Evolutionary conservation across 73 alveolate genomes (phyloP).

Genomic region (Tetrahymena elliotti): DNA sequence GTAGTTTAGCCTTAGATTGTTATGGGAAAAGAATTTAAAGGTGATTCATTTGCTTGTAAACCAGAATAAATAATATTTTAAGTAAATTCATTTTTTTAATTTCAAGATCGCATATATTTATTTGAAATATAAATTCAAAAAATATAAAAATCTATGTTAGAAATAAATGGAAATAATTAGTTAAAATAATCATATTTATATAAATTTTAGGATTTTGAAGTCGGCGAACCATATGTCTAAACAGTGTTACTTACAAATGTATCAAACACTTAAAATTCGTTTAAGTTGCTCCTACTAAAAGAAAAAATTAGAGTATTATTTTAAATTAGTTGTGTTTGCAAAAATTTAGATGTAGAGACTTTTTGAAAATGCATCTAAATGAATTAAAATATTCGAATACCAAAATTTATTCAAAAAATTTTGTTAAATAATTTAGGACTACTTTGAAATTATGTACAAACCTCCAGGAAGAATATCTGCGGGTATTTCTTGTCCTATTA

Average conservation of each 20-base stretch:
- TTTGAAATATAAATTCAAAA: not conserved
- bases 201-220: slow-evolving; percentile 68
- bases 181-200: not conserved
- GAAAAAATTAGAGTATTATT: slow-evolving; percentile 55
- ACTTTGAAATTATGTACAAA: slow-evolving; percentile 83
- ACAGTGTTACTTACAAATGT: slow-evolving; percentile 88
- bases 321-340: not conserved
- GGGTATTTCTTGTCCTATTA: slow-evolving; percentile 92
- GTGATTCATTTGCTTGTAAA: slow-evolving; percentile 88
- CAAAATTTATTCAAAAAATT: not conserved
- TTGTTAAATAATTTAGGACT: slow-evolving; percentile 46
- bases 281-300: slow-evolving; percentile 75
- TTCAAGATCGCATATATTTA: not conserved
- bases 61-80: slow-evolving; percentile 88
- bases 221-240: slow-evolving; percentile 77
- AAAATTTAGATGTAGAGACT: not conserved
- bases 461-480: slow-evolving; percentile 97
- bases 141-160: not conserved
- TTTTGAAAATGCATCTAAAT: not conserved
- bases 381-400: too few species aligned
- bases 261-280: slow-evolving; percentile 85
- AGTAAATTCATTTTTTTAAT: slow-evolving; percentile 13
- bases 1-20: slow-evolving; percentile 80
- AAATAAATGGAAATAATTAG: not conserved
- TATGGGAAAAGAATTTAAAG: slow-evolving; percentile 86